Percentiles rank a stretch among this genome's conserved stretches.
phyloP scores from a whole-genome alignment of 164 flowering plant species.

The Sedum album region DNA sequence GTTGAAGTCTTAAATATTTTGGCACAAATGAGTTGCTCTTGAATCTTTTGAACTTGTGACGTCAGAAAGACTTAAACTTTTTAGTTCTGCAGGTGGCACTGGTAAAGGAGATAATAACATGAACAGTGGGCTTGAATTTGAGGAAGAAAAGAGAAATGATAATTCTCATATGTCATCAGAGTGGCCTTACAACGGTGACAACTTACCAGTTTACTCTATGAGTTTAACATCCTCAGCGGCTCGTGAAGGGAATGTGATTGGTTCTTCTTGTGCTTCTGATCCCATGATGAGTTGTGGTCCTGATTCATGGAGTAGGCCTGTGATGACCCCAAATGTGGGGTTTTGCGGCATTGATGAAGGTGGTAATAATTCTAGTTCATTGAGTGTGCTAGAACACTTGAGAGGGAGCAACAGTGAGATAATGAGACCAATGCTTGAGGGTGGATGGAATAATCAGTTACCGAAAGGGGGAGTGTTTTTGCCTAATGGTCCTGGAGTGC shows the following conservation, averaged over 20 bases:
- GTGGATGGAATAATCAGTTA: constrained; percentile 45
- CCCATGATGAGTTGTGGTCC: constrained; percentile 50
- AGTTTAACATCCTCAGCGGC: constrained; percentile 29
- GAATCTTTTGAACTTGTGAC: background rate
- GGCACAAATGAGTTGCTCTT: background rate
- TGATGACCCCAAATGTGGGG: constrained; percentile 31
- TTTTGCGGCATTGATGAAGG: constrained; percentile 29
- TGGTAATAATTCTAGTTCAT: constrained; percentile 11
- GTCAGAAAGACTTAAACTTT: background rate
- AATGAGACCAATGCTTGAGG: constrained; percentile 15
- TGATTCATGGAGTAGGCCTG: constrained; percentile 40
- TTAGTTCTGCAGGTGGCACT: constrained; percentile 14
- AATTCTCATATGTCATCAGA: constrained; percentile 13
- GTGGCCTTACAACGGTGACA: background rate
- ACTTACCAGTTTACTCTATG: constrained; percentile 4
- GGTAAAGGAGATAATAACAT: constrained; percentile 32
- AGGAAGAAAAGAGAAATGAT: constrained; percentile 32
- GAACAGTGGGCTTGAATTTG: constrained; percentile 36
- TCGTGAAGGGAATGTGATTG: constrained; percentile 28
- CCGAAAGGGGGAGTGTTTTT: constrained; percentile 39
- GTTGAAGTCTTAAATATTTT: background rate
- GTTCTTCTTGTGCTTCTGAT: constrained; percentile 46
- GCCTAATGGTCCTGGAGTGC: constrained; percentile 37
- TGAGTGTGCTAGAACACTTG: constrained; percentile 19
- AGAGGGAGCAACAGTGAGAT: constrained; percentile 1